Evolutionary conservation across 2,329 filamentous ascomycete species (phyloP).

Genomic region (Aspergillus uvarum): DNA sequence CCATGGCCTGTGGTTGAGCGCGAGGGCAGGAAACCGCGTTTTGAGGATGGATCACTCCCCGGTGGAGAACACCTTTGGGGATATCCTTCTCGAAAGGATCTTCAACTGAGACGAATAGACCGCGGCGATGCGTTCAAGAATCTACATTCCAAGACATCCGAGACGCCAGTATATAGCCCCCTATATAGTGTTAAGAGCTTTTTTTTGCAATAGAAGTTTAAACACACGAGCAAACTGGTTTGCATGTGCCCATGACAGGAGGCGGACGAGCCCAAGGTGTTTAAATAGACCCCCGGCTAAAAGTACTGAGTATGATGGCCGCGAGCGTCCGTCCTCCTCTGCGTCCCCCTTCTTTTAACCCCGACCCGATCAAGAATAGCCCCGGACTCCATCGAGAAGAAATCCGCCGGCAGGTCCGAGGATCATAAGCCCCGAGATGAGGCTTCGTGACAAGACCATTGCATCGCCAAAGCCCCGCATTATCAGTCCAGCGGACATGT

Average conservation of each 20-base stretch:
- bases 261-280: not conserved
- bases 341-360: not conserved
- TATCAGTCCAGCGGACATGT: not conserved
- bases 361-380: not conserved
- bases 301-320: not conserved
- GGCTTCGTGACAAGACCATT: not conserved
- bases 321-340: too few species aligned
- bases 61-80: constrained; percentile 66
- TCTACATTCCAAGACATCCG: not conserved
- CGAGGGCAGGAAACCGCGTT: constrained; percentile 74
- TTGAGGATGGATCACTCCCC: constrained; percentile 70
- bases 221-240: not conserved
- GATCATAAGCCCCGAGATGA: not conserved
- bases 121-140: too few species aligned
- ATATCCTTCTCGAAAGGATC: constrained; percentile 63
- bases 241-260: not conserved
- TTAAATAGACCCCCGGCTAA: not conserved
- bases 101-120: constrained; percentile 42
- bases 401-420: not conserved
- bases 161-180: not conserved
- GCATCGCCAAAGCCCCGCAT: not conserved
- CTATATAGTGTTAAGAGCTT: not conserved
- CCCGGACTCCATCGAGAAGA: not conserved
- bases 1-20: constrained; percentile 72
- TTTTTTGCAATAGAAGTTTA: not conserved